Evolutionary conservation across 345 rosid genomes (phyloP), one percentile per base, ranked within the genome.

Genomic region (Cardamine chenopodiifolia): DNA sequence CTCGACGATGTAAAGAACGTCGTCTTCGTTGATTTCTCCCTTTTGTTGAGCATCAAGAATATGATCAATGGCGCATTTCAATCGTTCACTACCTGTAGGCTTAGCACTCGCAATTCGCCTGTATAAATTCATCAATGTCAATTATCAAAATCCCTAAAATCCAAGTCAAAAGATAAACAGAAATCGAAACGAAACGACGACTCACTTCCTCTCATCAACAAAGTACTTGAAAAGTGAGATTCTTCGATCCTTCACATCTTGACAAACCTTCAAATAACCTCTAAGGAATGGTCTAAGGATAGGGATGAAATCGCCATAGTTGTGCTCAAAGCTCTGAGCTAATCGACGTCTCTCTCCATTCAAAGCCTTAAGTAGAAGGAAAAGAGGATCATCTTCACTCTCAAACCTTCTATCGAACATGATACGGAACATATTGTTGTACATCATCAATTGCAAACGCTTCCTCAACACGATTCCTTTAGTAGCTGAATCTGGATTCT

Each of bases 1-100:
- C 87, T 95, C 99, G 0, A 95, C 96, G 13, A 95, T 96, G 93
- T 96, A 96, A 47, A 96, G 93, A 45, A 92, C 99, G 28, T 96
- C 90, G 68, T 90, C 99, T 71, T 96, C 99, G 4, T 85, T 96
- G 82, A 96, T 96, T 77, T 96, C 99, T 31, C 98, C 98, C 73
- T 89, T 92, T 25, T 86, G 82, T 31, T 92, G 87, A 35, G 99
- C 96, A 14, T 96, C 99, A 66, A 96, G 75, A 7, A 95, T 90
- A 50, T 95, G 98, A 77, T 95, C 99, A 6, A 95, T 95, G 8
- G 98, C 97, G 19, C 99, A 95, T 81, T 92, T 92, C 81, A 90
- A 68, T 15, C 88, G 90, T 15, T 87, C 91, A 48, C 70, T 86
- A 62, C 63, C 83, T 83, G 83, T 86, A 66, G 78, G 81, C 78